phyloP scores from a whole-genome alignment of 306 rosid species.

The Trifolium pratense region DNA sequence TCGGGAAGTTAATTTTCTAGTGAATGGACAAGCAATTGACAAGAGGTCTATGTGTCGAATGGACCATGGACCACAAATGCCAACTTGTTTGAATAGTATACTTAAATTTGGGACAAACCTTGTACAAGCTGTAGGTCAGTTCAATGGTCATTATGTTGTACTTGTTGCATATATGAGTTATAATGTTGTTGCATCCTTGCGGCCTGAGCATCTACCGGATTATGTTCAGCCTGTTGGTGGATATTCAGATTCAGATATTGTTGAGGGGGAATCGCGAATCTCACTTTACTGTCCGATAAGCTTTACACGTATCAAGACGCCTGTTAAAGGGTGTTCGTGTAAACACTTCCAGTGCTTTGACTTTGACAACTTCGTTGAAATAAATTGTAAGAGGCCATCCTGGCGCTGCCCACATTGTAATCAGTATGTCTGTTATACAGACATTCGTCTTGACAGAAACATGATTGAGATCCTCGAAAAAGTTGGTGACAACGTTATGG shows the following conservation, averaged over 20 bases:
- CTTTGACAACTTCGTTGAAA: slow-evolving; percentile 63
- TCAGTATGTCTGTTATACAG: slow-evolving; percentile 71
- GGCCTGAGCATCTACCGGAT: slow-evolving; percentile 60
- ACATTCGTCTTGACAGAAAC: slow-evolving; percentile 72
- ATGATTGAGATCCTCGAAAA: slow-evolving; percentile 83
- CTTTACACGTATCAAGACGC: slow-evolving; percentile 70
- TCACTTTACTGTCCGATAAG: slow-evolving; percentile 97
- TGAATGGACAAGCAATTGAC: slow-evolving; percentile 75
- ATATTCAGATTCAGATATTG: slow-evolving; percentile 64
- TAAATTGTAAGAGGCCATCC: slow-evolving; percentile 81
- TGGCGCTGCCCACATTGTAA: slow-evolving; percentile 98
- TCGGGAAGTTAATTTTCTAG: slow-evolving; percentile 77
- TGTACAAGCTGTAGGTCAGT: slow-evolving; percentile 88
- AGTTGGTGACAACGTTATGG: slow-evolving; percentile 67
- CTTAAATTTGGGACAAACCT: slow-evolving; percentile 83
- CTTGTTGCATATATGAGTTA: slow-evolving; percentile 23
- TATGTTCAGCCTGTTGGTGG: slow-evolving; percentile 59
- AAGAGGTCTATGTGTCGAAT: slow-evolving; percentile 54
- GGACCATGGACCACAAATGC: slow-evolving; percentile 90
- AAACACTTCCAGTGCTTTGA: slow-evolving; percentile 97
- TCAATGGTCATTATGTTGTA: slow-evolving; percentile 74
- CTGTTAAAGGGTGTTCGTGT: slow-evolving; percentile 86
- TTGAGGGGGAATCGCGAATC: slow-evolving; percentile 89
- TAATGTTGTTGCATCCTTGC: slow-evolving; percentile 34
- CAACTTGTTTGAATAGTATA: slow-evolving; percentile 64